Evolutionary conservation across 257 asterid species (phyloP), one percentile per base, ranked within the genome.

Genomic region (Jacaranda copaia): DNA sequence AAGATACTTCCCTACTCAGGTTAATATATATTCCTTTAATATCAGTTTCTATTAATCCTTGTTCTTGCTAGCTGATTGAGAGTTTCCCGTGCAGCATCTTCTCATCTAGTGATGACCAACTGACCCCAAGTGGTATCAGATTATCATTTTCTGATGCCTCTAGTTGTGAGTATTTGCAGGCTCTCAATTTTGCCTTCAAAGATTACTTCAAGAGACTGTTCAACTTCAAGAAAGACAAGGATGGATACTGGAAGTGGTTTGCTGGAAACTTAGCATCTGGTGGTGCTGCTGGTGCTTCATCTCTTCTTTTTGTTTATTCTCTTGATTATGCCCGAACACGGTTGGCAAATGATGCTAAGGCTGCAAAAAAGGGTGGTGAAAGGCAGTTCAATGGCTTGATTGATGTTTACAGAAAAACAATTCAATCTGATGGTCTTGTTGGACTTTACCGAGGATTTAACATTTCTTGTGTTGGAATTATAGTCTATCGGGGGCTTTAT

Each of bases 1-100:
- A 82, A 85, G 95, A 89, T 91, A 91, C 79, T 91, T 91, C 87
- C 97, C 96, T 8, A 89, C 97, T 53, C 97, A 91, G 95, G 97
- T 89, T 48, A 70, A 64, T 70, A 19, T 72, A 19, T 48, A 42
- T 18, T 39, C 74, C 42, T 49, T 65, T 10, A 20, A 25, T 75
- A 66, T 52, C 15, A 16, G 43, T 76, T 76, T 45, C 20, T 45
- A 46, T 66, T 35, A 38, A 15, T 57, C 25, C 40, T 12, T 49
- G 10, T 51, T 51, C 38, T 51, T 25, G 6, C 7, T 59, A 52
- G 10, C 55, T 67, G 72, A 52, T 60, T 5, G 16, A 10, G 36
- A 7, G 16, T 70, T 38, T 64, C 56, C 6, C 3, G 40, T 39
- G 14, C 18, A 18, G 51, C 45, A 5, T 71, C 66, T 11, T 49